Conservation (phyloP, 2,329 filamentous ascomycete genomes). For the Microcyclospora tardicrescens region DNA sequence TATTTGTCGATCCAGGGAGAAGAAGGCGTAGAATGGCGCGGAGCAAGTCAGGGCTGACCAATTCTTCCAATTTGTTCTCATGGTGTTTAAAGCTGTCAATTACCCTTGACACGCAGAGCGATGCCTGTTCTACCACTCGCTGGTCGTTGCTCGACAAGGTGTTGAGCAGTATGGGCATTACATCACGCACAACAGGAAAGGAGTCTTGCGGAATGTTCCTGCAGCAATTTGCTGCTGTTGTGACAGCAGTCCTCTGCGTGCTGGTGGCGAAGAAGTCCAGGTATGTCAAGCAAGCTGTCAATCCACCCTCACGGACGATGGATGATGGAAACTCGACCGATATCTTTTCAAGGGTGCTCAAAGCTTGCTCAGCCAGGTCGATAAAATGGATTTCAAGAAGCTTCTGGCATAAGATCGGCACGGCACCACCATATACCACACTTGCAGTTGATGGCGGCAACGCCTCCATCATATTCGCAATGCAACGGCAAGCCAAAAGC, state of each 20-base stretch:
- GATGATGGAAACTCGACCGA: conserved; percentile 89
- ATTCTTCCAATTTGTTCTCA: conserved; percentile 74
- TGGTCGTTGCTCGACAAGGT: conserved; percentile 88
- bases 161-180: conserved; percentile 89
- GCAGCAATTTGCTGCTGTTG: conserved; percentile 95
- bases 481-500: conserved; percentile 86
- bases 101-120: conserved; percentile 85
- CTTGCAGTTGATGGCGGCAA: conserved; percentile 84
- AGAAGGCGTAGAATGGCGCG: conserved; percentile 75
- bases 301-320: conserved; percentile 87
- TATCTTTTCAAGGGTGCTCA: conserved; percentile 95
- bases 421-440: conserved; percentile 93
- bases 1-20: conserved; percentile 84
- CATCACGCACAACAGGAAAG: conserved; percentile 79
- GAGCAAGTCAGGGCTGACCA: conserved; percentile 79
- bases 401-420: conserved; percentile 89
- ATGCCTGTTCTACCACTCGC: conserved; percentile 91
- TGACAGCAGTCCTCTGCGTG: conserved; percentile 91
- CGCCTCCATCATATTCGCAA: conserved; percentile 97
- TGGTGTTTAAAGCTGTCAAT: conserved; percentile 94
- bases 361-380: conserved; percentile 88
- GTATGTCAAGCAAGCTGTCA: conserved; percentile 91
- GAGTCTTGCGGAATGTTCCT: conserved; percentile 91
- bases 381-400: conserved; percentile 93
- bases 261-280: conserved; percentile 96